Percentiles rank a stretch among this genome's conserved stretches.
Evolutionary conservation across 805 yeast species (phyloP).

Genomic region (Suhomyces sp.): DNA sequence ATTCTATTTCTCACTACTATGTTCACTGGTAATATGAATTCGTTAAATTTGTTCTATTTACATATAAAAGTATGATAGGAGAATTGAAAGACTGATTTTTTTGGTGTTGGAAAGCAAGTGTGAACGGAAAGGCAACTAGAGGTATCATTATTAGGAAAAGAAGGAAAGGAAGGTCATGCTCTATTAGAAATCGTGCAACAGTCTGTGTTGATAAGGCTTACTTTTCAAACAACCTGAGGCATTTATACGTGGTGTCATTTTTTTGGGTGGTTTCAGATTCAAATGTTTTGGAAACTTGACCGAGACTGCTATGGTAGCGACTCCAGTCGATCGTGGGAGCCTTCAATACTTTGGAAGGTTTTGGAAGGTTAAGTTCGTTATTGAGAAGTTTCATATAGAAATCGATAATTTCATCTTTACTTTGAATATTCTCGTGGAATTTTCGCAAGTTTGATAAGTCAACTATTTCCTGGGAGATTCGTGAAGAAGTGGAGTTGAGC

Average conservation of each 20-base stretch:
- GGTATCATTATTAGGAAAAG: not conserved
- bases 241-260: conserved; percentile 17
- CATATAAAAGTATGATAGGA: conserved; percentile 1
- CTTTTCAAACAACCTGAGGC: conserved; percentile 23
- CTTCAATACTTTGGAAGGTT: conserved; percentile 28
- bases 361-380: conserved; percentile 33
- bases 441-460: conserved; percentile 29
- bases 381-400: conserved; percentile 34
- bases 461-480: conserved; percentile 28
- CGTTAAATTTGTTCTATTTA: conserved; percentile 1
- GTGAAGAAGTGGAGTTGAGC: conserved; percentile 18
- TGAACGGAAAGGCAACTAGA: not conserved
- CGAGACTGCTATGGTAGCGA: conserved; percentile 32
- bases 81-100: not conserved
- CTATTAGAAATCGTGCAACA: not conserved
- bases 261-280: conserved; percentile 6
- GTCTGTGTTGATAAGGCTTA: not conserved
- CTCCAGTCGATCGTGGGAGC: conserved; percentile 38
- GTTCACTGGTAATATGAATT: not conserved
- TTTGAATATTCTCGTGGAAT: conserved; percentile 11
- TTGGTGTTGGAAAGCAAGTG: not conserved
- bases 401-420: conserved; percentile 24
- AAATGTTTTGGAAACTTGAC: conserved; percentile 19
- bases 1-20: no score
- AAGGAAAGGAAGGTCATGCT: not conserved